Evolutionary conservation across 805 yeast species (phyloP).

Genomic region (Candida methanosorbosa): DNA sequence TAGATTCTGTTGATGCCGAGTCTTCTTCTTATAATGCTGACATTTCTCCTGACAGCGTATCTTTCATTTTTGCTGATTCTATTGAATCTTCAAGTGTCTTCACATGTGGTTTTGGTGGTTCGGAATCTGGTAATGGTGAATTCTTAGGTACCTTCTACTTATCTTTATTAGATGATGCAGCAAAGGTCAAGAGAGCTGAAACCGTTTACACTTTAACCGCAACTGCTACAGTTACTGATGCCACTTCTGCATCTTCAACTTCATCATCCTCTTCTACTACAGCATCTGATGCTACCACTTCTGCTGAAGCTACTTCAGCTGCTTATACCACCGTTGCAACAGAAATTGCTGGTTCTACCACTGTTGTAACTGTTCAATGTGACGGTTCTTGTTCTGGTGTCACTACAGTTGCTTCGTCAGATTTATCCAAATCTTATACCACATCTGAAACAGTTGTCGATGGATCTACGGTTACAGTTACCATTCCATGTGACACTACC

Average conservation of each 20-base stretch:
- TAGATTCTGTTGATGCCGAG: background rate
- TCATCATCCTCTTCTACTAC: background rate
- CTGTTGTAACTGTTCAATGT: background rate
- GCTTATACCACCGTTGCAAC: background rate
- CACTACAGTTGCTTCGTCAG: constrained; percentile 4
- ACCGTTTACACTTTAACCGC: background rate
- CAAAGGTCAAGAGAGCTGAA: background rate
- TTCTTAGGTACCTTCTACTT: background rate
- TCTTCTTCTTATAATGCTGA: background rate
- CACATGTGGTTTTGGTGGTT: background rate
- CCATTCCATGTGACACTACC: constrained; percentile 3
- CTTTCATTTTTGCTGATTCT: background rate
- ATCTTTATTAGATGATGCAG: background rate
- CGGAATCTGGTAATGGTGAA: background rate
- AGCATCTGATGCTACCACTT: background rate
- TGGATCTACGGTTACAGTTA: constrained; percentile 6
- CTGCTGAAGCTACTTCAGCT: background rate
- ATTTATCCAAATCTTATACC: constrained; percentile 6
- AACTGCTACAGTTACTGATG: background rate
- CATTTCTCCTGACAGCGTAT: background rate
- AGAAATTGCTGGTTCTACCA: background rate
- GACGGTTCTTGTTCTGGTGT: constrained; percentile 6
- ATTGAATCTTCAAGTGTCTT: background rate
- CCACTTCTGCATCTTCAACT: background rate
- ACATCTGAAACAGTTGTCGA: constrained; percentile 3